These are phyloP conservation scores for Begonia peltatifolia DNA, from an alignment of 306 rosid genomes.

Conservation along the genomic window DNA sequence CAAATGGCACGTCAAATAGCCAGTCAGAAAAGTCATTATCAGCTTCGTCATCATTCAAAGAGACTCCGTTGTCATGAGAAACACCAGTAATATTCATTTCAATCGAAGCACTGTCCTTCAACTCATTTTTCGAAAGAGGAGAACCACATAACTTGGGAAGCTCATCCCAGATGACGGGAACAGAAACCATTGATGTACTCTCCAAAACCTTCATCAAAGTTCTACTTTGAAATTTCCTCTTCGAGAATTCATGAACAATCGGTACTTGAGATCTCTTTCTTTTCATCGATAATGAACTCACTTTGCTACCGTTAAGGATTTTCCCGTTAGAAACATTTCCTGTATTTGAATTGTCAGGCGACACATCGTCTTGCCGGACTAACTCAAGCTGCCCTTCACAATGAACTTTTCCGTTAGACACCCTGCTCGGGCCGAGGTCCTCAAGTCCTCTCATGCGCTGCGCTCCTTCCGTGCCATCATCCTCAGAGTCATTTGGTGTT, in stretches of 20 bases:
- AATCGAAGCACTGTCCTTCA: constrained; percentile 33
- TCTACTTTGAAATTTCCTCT: constrained; percentile 59
- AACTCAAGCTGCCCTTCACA: too few species aligned
- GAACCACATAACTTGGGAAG: constrained; percentile 46
- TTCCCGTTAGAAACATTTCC: constrained; percentile 46
- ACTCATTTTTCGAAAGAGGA: constrained; percentile 11
- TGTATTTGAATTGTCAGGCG: constrained; percentile 26
- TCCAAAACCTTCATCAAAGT: constrained; percentile 88
- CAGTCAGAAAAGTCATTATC: constrained; percentile 36
- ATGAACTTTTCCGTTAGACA: too few species aligned
- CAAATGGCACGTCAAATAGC: constrained; percentile 54
- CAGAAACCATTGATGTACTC: constrained; percentile 78
- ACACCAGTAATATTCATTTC: constrained; percentile 26
- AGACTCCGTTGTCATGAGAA: constrained; percentile 48
- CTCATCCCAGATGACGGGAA: constrained; percentile 60
- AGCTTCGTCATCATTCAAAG: constrained; percentile 32
- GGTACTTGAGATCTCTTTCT: constrained; percentile 78
- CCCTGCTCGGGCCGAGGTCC: too few species aligned
- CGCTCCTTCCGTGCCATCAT: constrained; percentile 88
- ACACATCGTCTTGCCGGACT: constrained; percentile 49
- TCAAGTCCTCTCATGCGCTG: constrained; percentile 96
- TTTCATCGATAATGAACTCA: constrained; percentile 41
- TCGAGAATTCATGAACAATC: constrained; percentile 49
- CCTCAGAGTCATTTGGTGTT: constrained; percentile 98
- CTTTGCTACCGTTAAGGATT: constrained; percentile 39